Evolutionary conservation across 2,329 filamentous ascomycete species (phyloP), one percentile per base, ranked within the genome.

Genomic region (Mycogone perniciosa): DNA sequence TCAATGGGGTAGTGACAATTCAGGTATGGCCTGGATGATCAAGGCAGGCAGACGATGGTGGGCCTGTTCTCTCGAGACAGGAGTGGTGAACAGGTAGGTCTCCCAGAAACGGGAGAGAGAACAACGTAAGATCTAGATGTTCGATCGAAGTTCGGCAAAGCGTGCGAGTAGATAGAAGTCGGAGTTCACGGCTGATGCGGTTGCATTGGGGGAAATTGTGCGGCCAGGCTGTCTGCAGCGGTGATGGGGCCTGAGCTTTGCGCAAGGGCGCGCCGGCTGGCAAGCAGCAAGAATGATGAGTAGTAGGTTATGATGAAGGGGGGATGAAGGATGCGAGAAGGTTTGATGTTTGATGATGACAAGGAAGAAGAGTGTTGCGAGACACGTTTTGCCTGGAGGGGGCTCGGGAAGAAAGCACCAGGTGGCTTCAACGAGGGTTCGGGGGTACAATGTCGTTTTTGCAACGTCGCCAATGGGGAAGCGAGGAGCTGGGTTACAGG

Each of bases 391-490:
- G 35, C 33, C 48, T 31, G 48, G 44, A 44, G 10, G 45, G 48
- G 48, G 45, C 48, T 44, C 48, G 48, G 52, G 51, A 52, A 59
- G 58, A 64, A 64, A 54, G 64, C 59, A 64, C 62, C 62, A 64
- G 61, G 62, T 64, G 62, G 62, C 62, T 64, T 62, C 54, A 64
- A 62, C 52, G 41, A 52, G 55, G 48, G 53, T 52, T 52, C 48
- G 59, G 60, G 62, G 59, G 54, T 20, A 20, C 20, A 20, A 20
- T 46, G 52, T 53, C 59, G 57, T 58, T 57, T 45, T 50, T 31
- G 51, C 38, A 46, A 47, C 48, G 49, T 46, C 43, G 58, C 58
- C 60, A 59, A 57, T 56, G 60, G 58, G 59, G 60, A 56, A 59
- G 53, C 50, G 55, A 57, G 50, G 48, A 55, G 53, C 52, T 56